These are phyloP conservation scores for Paraconiothyrium brasiliense DNA, from an alignment of 2,329 filamentous ascomycete genomes.

Conservation along the genomic window DNA sequence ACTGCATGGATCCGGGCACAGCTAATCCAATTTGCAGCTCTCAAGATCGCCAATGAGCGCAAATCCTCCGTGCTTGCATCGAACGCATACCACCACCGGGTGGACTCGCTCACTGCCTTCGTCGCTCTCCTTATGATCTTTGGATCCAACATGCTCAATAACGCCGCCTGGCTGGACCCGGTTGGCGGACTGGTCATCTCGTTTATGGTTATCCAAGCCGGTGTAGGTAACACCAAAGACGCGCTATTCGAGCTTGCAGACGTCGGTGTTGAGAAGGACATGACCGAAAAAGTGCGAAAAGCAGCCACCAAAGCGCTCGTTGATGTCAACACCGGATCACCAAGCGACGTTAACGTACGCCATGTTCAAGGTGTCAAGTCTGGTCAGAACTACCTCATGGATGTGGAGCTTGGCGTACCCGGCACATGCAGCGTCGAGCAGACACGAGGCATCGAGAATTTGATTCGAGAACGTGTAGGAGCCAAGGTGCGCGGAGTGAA, in stretches of 20 bases:
- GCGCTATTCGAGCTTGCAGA: constrained; percentile 92
- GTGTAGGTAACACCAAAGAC: constrained; percentile 82
- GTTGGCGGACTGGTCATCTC: constrained; percentile 93
- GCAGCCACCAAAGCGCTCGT: constrained; percentile 59
- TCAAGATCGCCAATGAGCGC: constrained; percentile 93
- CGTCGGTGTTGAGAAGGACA: constrained; percentile 83
- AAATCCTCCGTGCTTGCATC: constrained; percentile 96
- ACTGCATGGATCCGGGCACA: neutral
- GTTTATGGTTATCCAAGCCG: constrained; percentile 89
- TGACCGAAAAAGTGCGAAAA: constrained; percentile 75
- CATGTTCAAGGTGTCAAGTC: constrained; percentile 92
- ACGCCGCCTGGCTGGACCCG: constrained; percentile 92
- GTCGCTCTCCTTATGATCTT: constrained; percentile 90
- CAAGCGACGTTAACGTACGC: constrained; percentile 73
- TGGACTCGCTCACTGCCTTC: constrained; percentile 94
- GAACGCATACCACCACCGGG: constrained; percentile 94
- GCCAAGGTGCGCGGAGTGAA: constrained; percentile 83
- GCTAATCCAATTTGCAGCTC: constrained; percentile 66
- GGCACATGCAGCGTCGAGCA: constrained; percentile 78
- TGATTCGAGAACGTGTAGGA: constrained; percentile 76
- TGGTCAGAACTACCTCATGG: constrained; percentile 94
- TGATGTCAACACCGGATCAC: constrained; percentile 52
- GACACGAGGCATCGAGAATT: constrained; percentile 74
- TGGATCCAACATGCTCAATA: constrained; percentile 84
- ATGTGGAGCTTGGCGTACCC: constrained; percentile 85